Evolutionary conservation across 1,284 basidiomycete species (phyloP), one percentile per base, ranked within the genome.

Genomic region (Neonothopanus nambi): DNA sequence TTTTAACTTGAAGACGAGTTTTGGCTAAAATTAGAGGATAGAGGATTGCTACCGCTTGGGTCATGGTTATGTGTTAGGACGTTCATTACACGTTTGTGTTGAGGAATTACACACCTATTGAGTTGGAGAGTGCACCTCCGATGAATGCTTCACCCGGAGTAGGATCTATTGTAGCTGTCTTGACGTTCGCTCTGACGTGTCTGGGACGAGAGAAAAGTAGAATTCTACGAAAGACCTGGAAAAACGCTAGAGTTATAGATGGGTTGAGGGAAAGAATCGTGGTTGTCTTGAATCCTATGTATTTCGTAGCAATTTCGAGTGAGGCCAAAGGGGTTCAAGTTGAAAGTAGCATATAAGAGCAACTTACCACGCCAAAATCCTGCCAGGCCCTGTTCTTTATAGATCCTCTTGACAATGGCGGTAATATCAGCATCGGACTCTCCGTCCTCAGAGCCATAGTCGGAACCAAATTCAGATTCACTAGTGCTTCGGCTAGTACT

Each of bases 311-410:
- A n/a, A n/a, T n/a, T n/a, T n/a, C n/a, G 41, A 11, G 18, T 57
- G 20, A 55, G 35, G 48, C 23, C 15, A 43, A 48, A 5, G 17
- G 45, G 18, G 24, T 23, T 42, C 15, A n/a, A n/a, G n/a, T n/a
- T n/a, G n/a, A n/a, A n/a, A n/a, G n/a, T n/a, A 50, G n/a, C n/a
- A n/a, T n/a, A n/a, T n/a, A n/a, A n/a, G n/a, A n/a, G n/a, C n/a
- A n/a, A n/a, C n/a, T 48, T 60, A 81, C 81, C 81, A 67, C 72
- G 68, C 81, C 81, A 84, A 58, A 83, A 84, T 4, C 80, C 81
- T 23, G 58, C 45, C 15, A 82, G 52, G 0, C 80, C 81, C 15
- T 75, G 63, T 49, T 78, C 73, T 1, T 61, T 46, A 56, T 81
- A 79, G n/a, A 83, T 77, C 20, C 63, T 61, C 56, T 67, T 67